Conservation (phyloP, 352 stramenopile species). For the Halophytophthora batemanensis region DNA sequence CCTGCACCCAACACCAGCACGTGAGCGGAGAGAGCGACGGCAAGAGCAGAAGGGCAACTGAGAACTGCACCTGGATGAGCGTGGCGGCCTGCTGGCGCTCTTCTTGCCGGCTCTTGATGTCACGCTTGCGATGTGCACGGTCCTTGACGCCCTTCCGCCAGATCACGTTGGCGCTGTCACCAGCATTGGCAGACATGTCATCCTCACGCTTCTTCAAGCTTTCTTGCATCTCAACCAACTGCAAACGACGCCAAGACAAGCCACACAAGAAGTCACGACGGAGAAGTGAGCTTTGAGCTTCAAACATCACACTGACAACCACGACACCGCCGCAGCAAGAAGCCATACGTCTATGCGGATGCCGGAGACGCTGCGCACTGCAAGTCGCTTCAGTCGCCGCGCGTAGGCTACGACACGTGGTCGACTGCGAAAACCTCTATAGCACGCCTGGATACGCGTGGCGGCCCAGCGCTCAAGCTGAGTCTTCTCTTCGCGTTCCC, state of each 20-base stretch:
- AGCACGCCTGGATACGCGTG: conserved; percentile 65
- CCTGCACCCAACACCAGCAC: conserved; percentile 7
- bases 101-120: conserved; percentile 37
- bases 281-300: no score
- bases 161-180: conserved; percentile 12
- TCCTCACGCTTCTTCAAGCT: conserved; percentile 20
- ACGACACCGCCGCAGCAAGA: no score
- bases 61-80: conserved; percentile 34
- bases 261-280: not conserved
- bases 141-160: conserved; percentile 53
- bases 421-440: conserved; percentile 44
- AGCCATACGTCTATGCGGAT: conserved; percentile 26
- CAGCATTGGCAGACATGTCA: not conserved
- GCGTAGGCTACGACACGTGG: conserved; percentile 44
- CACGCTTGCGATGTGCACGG: conserved; percentile 39
- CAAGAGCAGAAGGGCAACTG: not conserved
- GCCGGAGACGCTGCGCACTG: conserved; percentile 5
- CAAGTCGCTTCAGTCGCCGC: conserved; percentile 23
- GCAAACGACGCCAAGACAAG: not conserved
- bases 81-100: conserved; percentile 35
- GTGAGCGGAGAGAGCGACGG: not conserved
- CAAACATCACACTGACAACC: no score
- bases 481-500: conserved; percentile 47
- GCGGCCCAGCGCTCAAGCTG: conserved; percentile 56
- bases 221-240: conserved; percentile 58